Evolutionary conservation across 192 early-diverging fungal genomes (phyloP).

Genomic region (Backusella luteola): DNA sequence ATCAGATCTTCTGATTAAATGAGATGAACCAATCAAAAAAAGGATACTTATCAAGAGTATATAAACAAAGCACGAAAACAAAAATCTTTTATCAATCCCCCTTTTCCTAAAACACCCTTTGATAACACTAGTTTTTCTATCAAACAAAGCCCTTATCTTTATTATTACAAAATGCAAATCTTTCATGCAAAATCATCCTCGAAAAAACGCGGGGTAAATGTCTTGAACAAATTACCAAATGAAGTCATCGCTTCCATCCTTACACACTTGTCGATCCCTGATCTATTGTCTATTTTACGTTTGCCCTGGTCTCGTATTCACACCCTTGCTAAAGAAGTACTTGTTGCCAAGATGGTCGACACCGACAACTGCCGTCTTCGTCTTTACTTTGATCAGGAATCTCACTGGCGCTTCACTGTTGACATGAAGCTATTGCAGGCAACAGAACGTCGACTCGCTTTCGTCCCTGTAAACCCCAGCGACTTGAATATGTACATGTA

Average conservation of each 20-base stretch:
- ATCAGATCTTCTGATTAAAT: background rate
- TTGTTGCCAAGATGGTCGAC: background rate
- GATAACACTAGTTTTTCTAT: background rate
- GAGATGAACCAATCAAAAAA: background rate
- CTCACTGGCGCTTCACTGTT: constrained; percentile 27
- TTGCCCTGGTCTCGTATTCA: constrained; percentile 5
- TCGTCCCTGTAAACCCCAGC: constrained; percentile 15
- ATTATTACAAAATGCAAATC: constrained; percentile 6
- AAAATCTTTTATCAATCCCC: constrained; percentile 3
- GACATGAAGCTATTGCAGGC: constrained; percentile 15
- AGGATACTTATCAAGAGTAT: background rate
- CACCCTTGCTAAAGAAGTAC: constrained; percentile 6
- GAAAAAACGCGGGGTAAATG: constrained; percentile 10
- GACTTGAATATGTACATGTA: constrained; percentile 15
- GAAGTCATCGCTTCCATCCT: constrained; percentile 17
- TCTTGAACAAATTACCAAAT: constrained; percentile 19
- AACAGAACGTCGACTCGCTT: constrained; percentile 8
- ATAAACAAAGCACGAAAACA: constrained; percentile 11
- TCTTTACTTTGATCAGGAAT: constrained; percentile 29
- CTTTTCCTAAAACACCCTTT: constrained; percentile 10
- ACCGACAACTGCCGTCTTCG: constrained; percentile 11
- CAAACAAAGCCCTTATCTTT: background rate
- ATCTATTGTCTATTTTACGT: constrained; percentile 5
- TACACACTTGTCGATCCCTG: constrained; percentile 14
- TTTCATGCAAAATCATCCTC: background rate